Base-by-base conservation (phyloP, 257 asterid genomes). In the Verbascum thapsus region DNA sequence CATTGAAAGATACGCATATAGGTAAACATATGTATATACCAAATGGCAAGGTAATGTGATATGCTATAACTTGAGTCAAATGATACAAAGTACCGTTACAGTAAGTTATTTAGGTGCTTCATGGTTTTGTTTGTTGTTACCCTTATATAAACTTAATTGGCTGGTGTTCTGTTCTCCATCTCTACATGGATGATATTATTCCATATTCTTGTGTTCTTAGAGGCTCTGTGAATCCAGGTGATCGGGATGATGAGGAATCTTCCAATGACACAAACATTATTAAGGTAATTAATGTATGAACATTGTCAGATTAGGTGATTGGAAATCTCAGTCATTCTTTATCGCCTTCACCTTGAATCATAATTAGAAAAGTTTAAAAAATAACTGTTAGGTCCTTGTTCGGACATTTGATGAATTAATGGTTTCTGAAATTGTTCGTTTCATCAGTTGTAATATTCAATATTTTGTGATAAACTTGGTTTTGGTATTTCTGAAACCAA, bases 221-320 rank as follows among this genome's bases (percentile, higher is more conserved):
- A 71, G 64, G 58, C 58, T 58, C 66, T 68, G 47, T 80, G 74
- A 74, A 71, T 74, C 69, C 91, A 91, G 96, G 94, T 78, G 70
- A 63, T 56, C 78, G 54, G 64, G 80, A 66, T 65, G 71, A 71
- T 41, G 75, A 72, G 66, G 80, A 69, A 72, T 70, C 57, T 16
- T 69, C 67, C 43, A 52, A 65, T 74, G 85, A 72, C 50, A 75
- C 74, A 71, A 72, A 23, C 64, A 61, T 75, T 45, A 61, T 91
- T 63, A 91, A 88, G 98, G 98, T 91, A 91, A 70, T 50, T 34
- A 56, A 30, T 42, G 61, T 60, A 45, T 64, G n/a, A 70, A n/a
- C 55, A 65, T 12, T 61, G 38, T 12, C 51, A 26, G 56, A 62
- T 55, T 41, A 8, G 45, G 53, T 43, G 34, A 45, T 60, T 69